Conservation (phyloP, 805 yeast species). For the Lachancea nothofagi region DNA sequence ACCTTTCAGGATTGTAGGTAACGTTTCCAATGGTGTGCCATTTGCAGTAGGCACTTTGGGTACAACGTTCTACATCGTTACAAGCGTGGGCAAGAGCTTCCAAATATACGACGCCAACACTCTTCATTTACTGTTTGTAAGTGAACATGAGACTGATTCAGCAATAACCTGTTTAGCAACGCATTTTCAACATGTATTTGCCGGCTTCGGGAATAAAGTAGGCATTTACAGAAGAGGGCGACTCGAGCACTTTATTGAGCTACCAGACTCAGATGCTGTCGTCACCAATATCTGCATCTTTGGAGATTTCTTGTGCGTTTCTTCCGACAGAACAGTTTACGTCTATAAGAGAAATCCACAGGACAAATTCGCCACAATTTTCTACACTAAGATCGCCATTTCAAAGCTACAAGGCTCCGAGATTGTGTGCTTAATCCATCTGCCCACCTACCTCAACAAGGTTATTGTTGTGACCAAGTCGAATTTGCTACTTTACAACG, state of each 20-base stretch:
- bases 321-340: slow-evolving; percentile 42
- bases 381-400: slow-evolving; percentile 57
- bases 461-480: slow-evolving; percentile 73
- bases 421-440: slow-evolving; percentile 56
- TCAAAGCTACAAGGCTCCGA: slow-evolving; percentile 59
- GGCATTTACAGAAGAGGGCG: slow-evolving; percentile 82
- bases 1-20: slow-evolving; percentile 85
- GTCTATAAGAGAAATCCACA: slow-evolving; percentile 42
- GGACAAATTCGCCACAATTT: slow-evolving; percentile 49
- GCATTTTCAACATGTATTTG: slow-evolving; percentile 79
- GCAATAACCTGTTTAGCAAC: slow-evolving; percentile 69
- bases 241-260: slow-evolving; percentile 37
- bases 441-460: slow-evolving; percentile 90
- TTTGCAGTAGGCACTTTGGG: slow-evolving; percentile 88
- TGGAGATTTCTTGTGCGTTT: slow-evolving; percentile 71
- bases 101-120: slow-evolving; percentile 92
- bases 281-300: slow-evolving; percentile 55
- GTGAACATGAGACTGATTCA: slow-evolving; percentile 66
- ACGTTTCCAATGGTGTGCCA: slow-evolving; percentile 81
- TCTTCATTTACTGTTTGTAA: slow-evolving; percentile 77
- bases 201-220: slow-evolving; percentile 62
- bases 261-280: slow-evolving; percentile 33
- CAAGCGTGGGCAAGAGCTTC: slow-evolving; percentile 83
- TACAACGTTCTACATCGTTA: slow-evolving; percentile 76
- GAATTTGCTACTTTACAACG: slow-evolving; percentile 58